Evolutionary conservation across 2,329 filamentous ascomycete species (phyloP).

Genomic region (Claviceps spartinae): DNA sequence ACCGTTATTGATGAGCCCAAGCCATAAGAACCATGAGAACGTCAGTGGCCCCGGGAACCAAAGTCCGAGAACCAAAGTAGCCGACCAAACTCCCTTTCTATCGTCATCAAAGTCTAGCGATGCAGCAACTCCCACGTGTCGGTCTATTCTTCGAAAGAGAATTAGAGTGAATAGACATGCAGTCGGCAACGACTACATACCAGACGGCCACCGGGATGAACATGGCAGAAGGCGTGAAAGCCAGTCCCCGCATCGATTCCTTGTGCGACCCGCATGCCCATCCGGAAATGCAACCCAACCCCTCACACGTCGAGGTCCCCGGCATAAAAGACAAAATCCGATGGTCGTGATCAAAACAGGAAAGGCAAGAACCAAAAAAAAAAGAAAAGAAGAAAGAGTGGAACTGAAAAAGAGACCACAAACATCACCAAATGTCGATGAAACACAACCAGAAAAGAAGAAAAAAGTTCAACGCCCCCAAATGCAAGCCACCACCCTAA

Average conservation of each 20-base stretch:
- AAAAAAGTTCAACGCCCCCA: slow-evolving; percentile 22
- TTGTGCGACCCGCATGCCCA: background rate
- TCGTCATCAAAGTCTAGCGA: slow-evolving; percentile 27
- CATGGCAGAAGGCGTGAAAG: slow-evolving; percentile 1
- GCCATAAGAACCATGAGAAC: slow-evolving; percentile 16
- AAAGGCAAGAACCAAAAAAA: slow-evolving; percentile 7
- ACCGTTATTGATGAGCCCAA: slow-evolving; percentile 21
- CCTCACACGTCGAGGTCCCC: slow-evolving; percentile 2
- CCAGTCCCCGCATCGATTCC: slow-evolving; percentile 2
- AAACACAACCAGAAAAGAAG: slow-evolving; percentile 5
- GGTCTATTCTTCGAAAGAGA: slow-evolving; percentile 17
- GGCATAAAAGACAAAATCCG: background rate
- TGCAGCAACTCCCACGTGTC: slow-evolving; percentile 21
- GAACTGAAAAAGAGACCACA: slow-evolving; percentile 5
- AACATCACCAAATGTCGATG: slow-evolving; percentile 5
- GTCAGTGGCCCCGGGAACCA: slow-evolving; percentile 11
- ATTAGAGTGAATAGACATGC: slow-evolving; percentile 10
- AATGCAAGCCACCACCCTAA: slow-evolving; percentile 22
- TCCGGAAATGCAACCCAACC: background rate
- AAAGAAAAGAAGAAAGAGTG: slow-evolving; percentile 9
- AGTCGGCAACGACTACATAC: slow-evolving; percentile 14
- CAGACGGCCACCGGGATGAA: slow-evolving; percentile 8
- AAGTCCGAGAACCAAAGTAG: slow-evolving; percentile 13
- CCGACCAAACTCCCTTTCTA: slow-evolving; percentile 21
- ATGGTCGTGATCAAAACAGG: slow-evolving; percentile 2